Evolutionary conservation across 2,329 filamentous ascomycete genomes (phyloP).

Genomic region (Sclerotiophoma versabilis): DNA sequence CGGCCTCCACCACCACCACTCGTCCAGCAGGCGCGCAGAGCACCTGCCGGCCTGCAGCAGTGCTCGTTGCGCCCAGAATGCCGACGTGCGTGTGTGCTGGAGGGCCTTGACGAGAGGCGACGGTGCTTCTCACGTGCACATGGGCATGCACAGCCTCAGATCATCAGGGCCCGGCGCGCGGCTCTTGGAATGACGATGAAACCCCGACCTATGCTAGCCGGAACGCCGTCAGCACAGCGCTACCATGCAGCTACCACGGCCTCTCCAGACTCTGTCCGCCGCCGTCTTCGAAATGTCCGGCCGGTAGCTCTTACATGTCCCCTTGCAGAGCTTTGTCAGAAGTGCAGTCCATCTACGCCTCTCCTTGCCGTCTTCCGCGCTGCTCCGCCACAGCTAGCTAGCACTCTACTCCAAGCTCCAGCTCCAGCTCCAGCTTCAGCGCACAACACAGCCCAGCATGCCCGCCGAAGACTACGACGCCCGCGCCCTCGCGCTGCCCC

Average conservation of each 20-base stretch:
- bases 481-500: constrained; percentile 61
- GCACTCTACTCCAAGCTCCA: constrained; percentile 17
- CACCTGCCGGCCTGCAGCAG: background rate
- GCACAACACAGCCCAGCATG: constrained; percentile 37
- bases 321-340: too few relatives aligned
- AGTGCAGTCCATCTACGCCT: too few relatives aligned
- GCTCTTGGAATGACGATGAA: constrained; percentile 27
- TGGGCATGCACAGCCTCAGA: background rate
- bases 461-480: constrained; percentile 58
- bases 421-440: background rate
- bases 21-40: background rate
- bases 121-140: background rate
- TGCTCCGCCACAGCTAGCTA: constrained; percentile 16
- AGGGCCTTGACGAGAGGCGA: background rate
- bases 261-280: background rate
- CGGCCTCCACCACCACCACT: constrained; percentile 2
- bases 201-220: too few relatives aligned
- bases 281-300: background rate
- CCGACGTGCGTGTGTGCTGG: background rate
- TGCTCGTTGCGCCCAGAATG: background rate
- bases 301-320: too few relatives aligned
- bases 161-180: background rate
- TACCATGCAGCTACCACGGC: background rate
- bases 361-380: constrained; percentile 12
- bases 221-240: background rate